Evolutionary conservation across 2,329 filamentous ascomycete species (phyloP).

Genomic region (Cytospora mali): DNA sequence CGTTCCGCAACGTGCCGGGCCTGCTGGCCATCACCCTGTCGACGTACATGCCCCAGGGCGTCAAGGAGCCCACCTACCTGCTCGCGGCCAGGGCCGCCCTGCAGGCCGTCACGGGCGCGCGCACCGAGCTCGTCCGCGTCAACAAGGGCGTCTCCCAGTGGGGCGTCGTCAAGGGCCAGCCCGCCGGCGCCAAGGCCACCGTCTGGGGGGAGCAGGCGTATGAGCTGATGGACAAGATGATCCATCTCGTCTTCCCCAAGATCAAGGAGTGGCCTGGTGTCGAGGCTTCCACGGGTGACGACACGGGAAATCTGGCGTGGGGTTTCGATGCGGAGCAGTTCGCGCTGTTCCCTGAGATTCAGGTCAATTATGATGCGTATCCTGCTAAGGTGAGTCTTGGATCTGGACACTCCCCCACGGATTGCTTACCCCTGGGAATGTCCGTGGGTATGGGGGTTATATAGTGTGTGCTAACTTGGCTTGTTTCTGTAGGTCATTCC

Average conservation of each 20-base stretch:
- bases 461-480: conserved; percentile 33
- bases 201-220: conserved; percentile 80
- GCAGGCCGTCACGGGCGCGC: conserved; percentile 81
- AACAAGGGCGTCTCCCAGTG: conserved; percentile 75
- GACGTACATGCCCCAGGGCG: conserved; percentile 69
- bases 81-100: conserved; percentile 83
- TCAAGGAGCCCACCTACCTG: conserved; percentile 72
- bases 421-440: background rate
- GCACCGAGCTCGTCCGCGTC: conserved; percentile 69
- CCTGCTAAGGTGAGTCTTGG: conserved; percentile 22
- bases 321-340: conserved; percentile 77
- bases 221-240: conserved; percentile 86
- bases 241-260: conserved; percentile 87
- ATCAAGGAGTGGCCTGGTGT: conserved; percentile 94
- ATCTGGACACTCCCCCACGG: background rate
- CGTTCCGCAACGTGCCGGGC: conserved; percentile 83
- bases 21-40: conserved; percentile 82
- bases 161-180: conserved; percentile 70
- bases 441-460: conserved; percentile 39
- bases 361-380: conserved; percentile 81
- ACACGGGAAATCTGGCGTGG: conserved; percentile 82
- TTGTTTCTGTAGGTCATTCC: conserved; percentile 66
- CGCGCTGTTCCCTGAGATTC: conserved; percentile 87
- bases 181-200: conserved; percentile 75
- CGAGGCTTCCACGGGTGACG: conserved; percentile 71